Percentiles rank a stretch among this genome's conserved stretches.
Evolutionary conservation across 495 filamentous ascomycete species (phyloP).

Genomic region (Parathielavia hyrcaniae): DNA sequence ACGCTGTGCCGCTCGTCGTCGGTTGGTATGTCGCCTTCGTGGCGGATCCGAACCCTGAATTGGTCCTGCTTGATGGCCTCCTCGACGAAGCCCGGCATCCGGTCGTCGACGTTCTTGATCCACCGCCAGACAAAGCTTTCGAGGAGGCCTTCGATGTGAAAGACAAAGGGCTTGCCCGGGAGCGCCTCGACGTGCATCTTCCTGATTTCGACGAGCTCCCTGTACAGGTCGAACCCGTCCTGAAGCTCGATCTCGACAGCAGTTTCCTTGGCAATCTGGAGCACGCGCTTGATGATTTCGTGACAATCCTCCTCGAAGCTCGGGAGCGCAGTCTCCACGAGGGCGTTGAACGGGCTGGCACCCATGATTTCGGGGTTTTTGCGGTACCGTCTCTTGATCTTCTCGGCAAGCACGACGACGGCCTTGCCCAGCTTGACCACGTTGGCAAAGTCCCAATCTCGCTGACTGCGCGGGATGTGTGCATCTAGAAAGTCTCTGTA

Average conservation of each 20-base stretch:
- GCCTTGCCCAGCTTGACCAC: constrained; percentile 82
- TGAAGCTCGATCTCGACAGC: constrained; percentile 74
- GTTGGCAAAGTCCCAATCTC: constrained; percentile 78
- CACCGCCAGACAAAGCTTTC: constrained; percentile 94
- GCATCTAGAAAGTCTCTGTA: constrained; percentile 67
- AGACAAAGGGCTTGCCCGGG: constrained; percentile 63
- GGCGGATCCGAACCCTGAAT: constrained; percentile 62
- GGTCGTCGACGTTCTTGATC: constrained; percentile 73
- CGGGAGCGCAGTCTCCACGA: constrained; percentile 79
- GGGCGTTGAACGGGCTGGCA: constrained; percentile 72
- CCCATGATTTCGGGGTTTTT: constrained; percentile 88
- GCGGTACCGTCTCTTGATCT: constrained; percentile 84
- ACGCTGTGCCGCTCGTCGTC: constrained; percentile 88
- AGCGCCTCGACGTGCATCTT: constrained; percentile 67
- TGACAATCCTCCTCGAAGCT: constrained; percentile 81
- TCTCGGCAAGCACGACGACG: constrained; percentile 72
- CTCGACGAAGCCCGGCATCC: constrained; percentile 78
- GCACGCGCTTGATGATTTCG: constrained; percentile 72
- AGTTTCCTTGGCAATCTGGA: constrained; percentile 59
- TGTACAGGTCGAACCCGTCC: constrained; percentile 92
- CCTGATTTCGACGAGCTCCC: constrained; percentile 74
- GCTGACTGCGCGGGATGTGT: constrained; percentile 65
- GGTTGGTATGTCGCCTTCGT: constrained; percentile 52
- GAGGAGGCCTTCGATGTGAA: constrained; percentile 77
- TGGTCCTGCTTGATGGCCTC: constrained; percentile 81